Conservation (phyloP, 352 stramenopile species). For the Phytophthora hibernalis region DNA sequence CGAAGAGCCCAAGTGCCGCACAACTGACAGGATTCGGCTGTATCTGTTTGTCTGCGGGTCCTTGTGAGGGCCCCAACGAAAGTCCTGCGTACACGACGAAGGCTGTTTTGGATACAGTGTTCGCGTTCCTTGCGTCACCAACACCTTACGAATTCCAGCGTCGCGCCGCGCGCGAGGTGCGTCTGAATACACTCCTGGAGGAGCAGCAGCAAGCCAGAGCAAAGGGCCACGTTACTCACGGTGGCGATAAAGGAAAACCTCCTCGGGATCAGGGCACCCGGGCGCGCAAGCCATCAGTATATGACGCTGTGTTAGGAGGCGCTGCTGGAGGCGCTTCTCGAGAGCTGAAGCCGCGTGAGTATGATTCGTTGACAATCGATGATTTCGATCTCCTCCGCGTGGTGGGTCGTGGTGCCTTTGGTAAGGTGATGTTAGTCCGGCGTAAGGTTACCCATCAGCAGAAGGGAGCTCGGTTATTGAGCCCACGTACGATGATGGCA, state of each 20-base stretch:
- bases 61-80: slow-evolving; percentile 52
- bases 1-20: slow-evolving; percentile 43
- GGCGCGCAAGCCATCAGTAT: slow-evolving; percentile 30
- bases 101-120: slow-evolving; percentile 77
- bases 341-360: slow-evolving; percentile 45
- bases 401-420: slow-evolving; percentile 97
- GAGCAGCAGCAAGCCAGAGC: slow-evolving; percentile 37
- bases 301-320: slow-evolving; percentile 32
- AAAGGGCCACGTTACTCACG: slow-evolving; percentile 5
- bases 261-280: slow-evolving; percentile 19
- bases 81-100: slow-evolving; percentile 80
- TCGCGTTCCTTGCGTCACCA: slow-evolving; percentile 79
- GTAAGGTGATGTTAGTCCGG: slow-evolving; percentile 93
- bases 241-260: slow-evolving; percentile 10
- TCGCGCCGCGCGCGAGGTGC: slow-evolving; percentile 55
- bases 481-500: slow-evolving; percentile 44
- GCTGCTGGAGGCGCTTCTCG: slow-evolving; percentile 24
- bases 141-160: slow-evolving; percentile 85
- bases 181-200: slow-evolving; percentile 53
- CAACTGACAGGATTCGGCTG: slow-evolving; percentile 68
- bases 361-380: slow-evolving; percentile 82
- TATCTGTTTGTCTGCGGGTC: slow-evolving; percentile 79
- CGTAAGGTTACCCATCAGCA: slow-evolving; percentile 55
- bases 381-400: slow-evolving; percentile 98
- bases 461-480: slow-evolving; percentile 43